phyloP scores from a whole-genome alignment of 1,139 yeast genomes.

The Zhuliangozyma blackwelliae region DNA sequence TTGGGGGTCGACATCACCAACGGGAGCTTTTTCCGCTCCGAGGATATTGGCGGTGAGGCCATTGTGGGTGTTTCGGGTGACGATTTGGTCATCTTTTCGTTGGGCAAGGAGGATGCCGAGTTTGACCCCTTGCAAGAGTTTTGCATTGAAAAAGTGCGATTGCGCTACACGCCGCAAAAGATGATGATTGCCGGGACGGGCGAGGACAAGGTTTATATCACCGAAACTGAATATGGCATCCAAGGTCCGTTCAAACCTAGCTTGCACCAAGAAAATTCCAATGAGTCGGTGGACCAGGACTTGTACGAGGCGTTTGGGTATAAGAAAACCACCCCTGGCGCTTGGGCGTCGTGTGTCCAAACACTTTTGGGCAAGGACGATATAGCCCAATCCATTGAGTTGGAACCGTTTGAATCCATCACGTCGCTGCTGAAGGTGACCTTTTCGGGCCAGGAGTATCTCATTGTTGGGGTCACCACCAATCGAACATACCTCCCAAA shows the following conservation, averaged over 20 bases:
- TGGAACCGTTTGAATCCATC: constrained; percentile 41
- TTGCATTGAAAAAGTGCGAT: constrained; percentile 35
- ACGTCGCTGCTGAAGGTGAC: constrained; percentile 17
- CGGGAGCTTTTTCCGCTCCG: constrained; percentile 57
- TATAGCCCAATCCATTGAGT: constrained; percentile 37
- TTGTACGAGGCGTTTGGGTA: constrained; percentile 41
- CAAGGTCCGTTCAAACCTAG: constrained; percentile 22
- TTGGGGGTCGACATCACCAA: constrained; percentile 23
- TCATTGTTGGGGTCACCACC: constrained; percentile 48
- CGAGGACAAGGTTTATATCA: constrained; percentile 27
- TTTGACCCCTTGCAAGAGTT: constrained; percentile 44
- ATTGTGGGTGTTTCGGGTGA: constrained; percentile 58
- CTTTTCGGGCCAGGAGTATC: constrained; percentile 24
- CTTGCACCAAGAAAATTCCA: constrained; percentile 6
- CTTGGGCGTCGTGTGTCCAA: constrained; percentile 55
- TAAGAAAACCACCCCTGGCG: constrained; percentile 10
- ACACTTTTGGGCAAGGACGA: constrained; percentile 31
- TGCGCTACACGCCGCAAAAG: constrained; percentile 53
- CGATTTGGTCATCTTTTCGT: constrained; percentile 54
- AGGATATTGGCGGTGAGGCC: constrained; percentile 59
- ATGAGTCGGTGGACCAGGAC: constrained; percentile 18
- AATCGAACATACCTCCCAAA: constrained; percentile 36
- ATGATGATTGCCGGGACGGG: constrained; percentile 28
- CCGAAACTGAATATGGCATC: constrained; percentile 45
- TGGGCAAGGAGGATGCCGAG: constrained; percentile 36